These are phyloP conservation scores for Heritiera fomes DNA, from an alignment of 345 rosid species.

Conservation along the genomic window DNA sequence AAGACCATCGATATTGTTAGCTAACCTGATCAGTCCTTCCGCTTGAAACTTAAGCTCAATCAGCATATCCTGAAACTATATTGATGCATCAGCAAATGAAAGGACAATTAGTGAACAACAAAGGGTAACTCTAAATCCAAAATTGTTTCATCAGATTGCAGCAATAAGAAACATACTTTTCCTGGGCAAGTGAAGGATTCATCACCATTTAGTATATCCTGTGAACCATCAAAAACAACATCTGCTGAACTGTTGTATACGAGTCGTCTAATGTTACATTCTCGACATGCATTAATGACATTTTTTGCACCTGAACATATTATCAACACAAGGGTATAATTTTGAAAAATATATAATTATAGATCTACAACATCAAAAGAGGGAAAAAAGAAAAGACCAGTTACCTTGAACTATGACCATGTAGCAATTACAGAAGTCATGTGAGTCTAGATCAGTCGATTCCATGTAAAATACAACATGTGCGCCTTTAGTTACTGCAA, in stretches of 20 bases:
- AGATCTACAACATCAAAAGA: not conserved
- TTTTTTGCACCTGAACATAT: slow-evolving; percentile 67
- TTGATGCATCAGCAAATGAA: slow-evolving; percentile 25
- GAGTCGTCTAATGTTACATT: slow-evolving; percentile 74
- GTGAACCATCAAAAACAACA: slow-evolving; percentile 80
- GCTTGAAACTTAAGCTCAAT: slow-evolving; percentile 95
- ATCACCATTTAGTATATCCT: slow-evolving; percentile 59
- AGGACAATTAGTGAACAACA: slow-evolving; percentile 22
- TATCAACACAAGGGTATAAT: not conserved
- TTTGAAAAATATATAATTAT: not conserved
- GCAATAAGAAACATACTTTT: slow-evolving; percentile 46
- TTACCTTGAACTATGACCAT: slow-evolving; percentile 81
- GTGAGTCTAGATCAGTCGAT: slow-evolving; percentile 41
- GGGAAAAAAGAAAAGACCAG: not conserved
- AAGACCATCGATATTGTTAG: slow-evolving; percentile 76
- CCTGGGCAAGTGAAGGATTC: slow-evolving; percentile 63
- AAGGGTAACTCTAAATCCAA: slow-evolving; percentile 7
- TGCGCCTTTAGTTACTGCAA: slow-evolving; percentile 77
- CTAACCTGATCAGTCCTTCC: slow-evolving; percentile 67
- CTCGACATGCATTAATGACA: slow-evolving; percentile 74
- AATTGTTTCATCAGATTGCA: slow-evolving; percentile 10
- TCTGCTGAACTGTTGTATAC: slow-evolving; percentile 84
- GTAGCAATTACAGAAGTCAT: slow-evolving; percentile 60
- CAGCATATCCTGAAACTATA: slow-evolving; percentile 65
- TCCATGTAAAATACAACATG: slow-evolving; percentile 72